Evolutionary conservation across 441 rosid genomes (phyloP).

Genomic region (Pelargonium citronellum): DNA sequence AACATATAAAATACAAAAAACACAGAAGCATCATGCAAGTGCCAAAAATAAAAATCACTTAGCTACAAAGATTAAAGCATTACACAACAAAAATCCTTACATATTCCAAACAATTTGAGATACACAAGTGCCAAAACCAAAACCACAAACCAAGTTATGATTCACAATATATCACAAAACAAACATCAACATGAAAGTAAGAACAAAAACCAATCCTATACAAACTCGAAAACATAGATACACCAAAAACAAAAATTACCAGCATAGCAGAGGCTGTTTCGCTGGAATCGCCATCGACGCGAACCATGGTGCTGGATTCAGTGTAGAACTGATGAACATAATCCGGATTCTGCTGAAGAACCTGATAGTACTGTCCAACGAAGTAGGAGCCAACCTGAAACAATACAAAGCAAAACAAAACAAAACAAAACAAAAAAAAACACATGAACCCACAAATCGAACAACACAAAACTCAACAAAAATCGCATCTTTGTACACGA

Average conservation of each 20-base stretch:
- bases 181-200: not conserved
- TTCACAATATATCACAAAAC: not conserved
- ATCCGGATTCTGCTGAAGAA: slow-evolving; percentile 60
- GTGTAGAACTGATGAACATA: slow-evolving; percentile 61
- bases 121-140: not conserved
- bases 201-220: no score
- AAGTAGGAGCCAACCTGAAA: slow-evolving; percentile 71
- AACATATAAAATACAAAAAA: no score
- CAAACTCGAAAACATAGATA: not conserved
- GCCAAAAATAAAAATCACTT: no score
- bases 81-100: no score
- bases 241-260: slow-evolving; percentile 28
- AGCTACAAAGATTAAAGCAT: no score
- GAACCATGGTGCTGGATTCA: slow-evolving; percentile 51
- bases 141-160: not conserved
- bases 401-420: no score
- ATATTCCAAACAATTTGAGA: not conserved
- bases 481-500: not conserved
- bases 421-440: not conserved
- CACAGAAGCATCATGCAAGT: no score
- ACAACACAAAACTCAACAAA: not conserved
- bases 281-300: slow-evolving; percentile 51
- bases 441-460: slow-evolving; percentile 9
- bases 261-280: slow-evolving; percentile 51
- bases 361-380: slow-evolving; percentile 64